Percentiles rank a stretch among this genome's conserved stretches.
Conservation (phyloP, 1,139 yeast species). For the Wickerhamomyces sp. region DNA sequence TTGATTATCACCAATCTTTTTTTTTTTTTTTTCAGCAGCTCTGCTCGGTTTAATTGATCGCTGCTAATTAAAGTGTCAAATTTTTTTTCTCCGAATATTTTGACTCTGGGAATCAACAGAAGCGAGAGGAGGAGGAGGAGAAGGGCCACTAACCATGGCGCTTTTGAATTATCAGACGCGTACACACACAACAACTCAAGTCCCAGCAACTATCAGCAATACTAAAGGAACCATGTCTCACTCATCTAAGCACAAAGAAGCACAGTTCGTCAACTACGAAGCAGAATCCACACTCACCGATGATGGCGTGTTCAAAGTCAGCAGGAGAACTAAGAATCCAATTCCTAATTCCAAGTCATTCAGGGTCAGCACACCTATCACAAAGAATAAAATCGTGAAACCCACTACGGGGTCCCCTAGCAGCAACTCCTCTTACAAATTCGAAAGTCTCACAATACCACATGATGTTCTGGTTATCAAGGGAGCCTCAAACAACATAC, state of each 20-base stretch:
- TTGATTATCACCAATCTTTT: too few relatives aligned
- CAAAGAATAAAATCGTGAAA: not conserved
- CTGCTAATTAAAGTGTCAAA: not conserved
- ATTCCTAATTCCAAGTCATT: slow-evolving; percentile 8
- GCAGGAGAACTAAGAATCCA: slow-evolving; percentile 1
- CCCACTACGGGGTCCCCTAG: not conserved
- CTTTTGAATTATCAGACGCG: too few relatives aligned
- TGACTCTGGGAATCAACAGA: too few relatives aligned
- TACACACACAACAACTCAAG: too few relatives aligned
- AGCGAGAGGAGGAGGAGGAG: too few relatives aligned
- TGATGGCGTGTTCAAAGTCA: slow-evolving; percentile 2
- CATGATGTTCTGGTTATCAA: slow-evolving; percentile 1
- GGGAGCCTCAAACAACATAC: not conserved
- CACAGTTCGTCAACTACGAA: slow-evolving; percentile 7
- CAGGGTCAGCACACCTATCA: not conserved
- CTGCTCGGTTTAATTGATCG: too few relatives aligned
- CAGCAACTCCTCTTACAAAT: not conserved
- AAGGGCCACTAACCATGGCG: too few relatives aligned
- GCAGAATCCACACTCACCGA: not conserved
- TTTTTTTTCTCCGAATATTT: too few relatives aligned
- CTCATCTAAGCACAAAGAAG: too few relatives aligned
- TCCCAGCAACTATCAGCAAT: too few relatives aligned
- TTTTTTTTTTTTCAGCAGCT: too few relatives aligned
- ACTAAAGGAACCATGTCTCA: too few relatives aligned
- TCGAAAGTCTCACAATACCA: not conserved